Conservation (phyloP, 169 alveolate species). For the Plasmodium inui region DNA sequence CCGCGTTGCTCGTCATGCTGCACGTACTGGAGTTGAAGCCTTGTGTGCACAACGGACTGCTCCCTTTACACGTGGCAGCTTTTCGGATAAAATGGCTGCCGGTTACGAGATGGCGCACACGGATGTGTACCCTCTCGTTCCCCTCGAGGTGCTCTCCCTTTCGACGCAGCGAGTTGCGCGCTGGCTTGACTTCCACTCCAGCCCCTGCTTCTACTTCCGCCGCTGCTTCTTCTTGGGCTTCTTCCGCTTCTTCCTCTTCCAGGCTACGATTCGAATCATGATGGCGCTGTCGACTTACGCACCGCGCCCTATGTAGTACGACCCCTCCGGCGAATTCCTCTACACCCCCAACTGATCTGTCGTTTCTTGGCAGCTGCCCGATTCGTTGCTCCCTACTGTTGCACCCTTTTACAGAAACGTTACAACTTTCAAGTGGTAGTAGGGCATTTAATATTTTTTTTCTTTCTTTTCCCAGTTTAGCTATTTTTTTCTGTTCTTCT, state of each 20-base stretch:
- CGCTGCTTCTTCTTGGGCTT: background rate
- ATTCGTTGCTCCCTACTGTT: background rate
- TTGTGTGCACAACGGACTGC: background rate
- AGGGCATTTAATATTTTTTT: background rate
- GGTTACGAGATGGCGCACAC: background rate
- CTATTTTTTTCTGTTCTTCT: background rate
- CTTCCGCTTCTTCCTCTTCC: background rate
- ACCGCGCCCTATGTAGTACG: background rate
- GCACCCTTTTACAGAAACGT: background rate
- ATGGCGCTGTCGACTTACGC: background rate
- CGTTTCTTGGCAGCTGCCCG: background rate
- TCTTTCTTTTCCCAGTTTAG: background rate
- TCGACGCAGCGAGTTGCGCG: background rate
- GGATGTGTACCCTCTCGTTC: background rate
- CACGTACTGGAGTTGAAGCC: background rate
- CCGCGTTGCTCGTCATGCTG: background rate
- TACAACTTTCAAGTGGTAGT: background rate
- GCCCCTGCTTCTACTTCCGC: background rate
- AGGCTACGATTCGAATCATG: background rate
- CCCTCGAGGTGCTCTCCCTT: background rate
- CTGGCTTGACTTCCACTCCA: background rate
- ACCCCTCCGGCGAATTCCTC: constrained; percentile 7
- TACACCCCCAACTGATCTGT: constrained; percentile 4
- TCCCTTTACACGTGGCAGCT: background rate
- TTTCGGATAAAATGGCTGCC: background rate